Base-by-base conservation (phyloP, 2,329 filamentous ascomycete genomes). In the Escovopsis sp. region DNA sequence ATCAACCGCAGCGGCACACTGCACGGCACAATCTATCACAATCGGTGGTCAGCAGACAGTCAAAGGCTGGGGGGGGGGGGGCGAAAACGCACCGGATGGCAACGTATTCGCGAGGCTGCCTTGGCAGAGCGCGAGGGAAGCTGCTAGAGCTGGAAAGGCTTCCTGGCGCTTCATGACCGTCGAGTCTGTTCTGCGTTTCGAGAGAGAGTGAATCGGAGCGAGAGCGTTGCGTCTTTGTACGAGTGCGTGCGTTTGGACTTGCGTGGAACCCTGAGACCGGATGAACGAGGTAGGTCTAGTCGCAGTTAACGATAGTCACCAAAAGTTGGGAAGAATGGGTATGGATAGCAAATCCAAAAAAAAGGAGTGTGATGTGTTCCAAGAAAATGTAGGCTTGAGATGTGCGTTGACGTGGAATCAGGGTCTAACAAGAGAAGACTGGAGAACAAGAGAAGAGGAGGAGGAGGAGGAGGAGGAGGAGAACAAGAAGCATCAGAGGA, bases 271-370 rank as follows among this genome's bases (percentile, higher is more conserved):
- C 20, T 20, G 20, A 20, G 20, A 3, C 20, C 20, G 20, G 20
- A 20, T 20, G 20, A 6, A 20, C 20, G 20, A 20, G 20, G 20
- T 20, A 20, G 20, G 20, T 20, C 20, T 20, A 20, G 50, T 51
- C 48, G 49, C 50, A 43, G 45, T 52, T 55, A 57, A 57, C 51
- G 54, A 56, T 56, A 48, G 51, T 51, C 49, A 53, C 55, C 55
- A 55, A 57, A 53, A 55, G 4, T 20, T 43, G 41, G 45, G 50
- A 46, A 35, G 50, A 43, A 47, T 42, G 39, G 35, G 42, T 35
- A 39, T 32, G 45, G 41, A 20, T 20, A 20, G 20, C 20, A 20
- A 49, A 51, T 56, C 57, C 55, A 59, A 62, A 57, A 57, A 55
- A 5, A 20, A 20, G n/a, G 10, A 39, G 55, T 49, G 48, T 47